phyloP scores from a whole-genome alignment of 306 rosid species.

The Trifolium pratense region DNA sequence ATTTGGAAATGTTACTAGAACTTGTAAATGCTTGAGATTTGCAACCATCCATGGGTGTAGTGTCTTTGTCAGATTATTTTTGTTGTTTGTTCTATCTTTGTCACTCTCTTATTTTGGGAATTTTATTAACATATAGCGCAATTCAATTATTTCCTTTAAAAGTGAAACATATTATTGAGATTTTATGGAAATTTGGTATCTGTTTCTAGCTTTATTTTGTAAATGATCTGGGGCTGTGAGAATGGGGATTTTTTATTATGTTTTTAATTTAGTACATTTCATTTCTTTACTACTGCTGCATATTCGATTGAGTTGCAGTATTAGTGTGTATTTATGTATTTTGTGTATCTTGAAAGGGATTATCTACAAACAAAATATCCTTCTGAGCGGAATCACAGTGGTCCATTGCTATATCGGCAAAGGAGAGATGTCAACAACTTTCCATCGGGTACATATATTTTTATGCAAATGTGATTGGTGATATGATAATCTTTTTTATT shows the following conservation, averaged over 20 bases:
- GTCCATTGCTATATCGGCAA: conserved; percentile 77
- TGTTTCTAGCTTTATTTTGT: conserved; percentile 27
- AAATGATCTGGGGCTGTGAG: conserved; percentile 14
- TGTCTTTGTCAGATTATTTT: conserved; percentile 6
- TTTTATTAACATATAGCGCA: not conserved
- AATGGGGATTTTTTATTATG: not conserved
- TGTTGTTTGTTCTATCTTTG: not conserved
- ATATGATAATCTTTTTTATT: conserved; percentile 19
- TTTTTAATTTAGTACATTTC: conserved; percentile 4
- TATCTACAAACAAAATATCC: conserved; percentile 60
- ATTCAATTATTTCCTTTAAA: conserved; percentile 18
- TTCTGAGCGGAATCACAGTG: conserved; percentile 78
- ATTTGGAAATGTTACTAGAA: conserved; percentile 9
- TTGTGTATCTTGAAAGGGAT: conserved; percentile 73
- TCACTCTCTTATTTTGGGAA: conserved; percentile 25
- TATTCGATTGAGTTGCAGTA: conserved; percentile 18
- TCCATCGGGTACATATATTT: conserved; percentile 62
- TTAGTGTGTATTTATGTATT: conserved; percentile 27
- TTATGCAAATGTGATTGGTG: conserved; percentile 20
- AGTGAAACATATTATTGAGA: conserved; percentile 25
- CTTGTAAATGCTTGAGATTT: conserved; percentile 19
- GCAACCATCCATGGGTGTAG: conserved; percentile 5
- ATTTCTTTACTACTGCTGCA: conserved; percentile 34
- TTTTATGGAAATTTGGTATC: conserved; percentile 29
- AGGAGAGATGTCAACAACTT: conserved; percentile 69